These are phyloP conservation scores for Crataegus laevigata DNA, from an alignment of 306 rosid species.

Conservation along the genomic window DNA sequence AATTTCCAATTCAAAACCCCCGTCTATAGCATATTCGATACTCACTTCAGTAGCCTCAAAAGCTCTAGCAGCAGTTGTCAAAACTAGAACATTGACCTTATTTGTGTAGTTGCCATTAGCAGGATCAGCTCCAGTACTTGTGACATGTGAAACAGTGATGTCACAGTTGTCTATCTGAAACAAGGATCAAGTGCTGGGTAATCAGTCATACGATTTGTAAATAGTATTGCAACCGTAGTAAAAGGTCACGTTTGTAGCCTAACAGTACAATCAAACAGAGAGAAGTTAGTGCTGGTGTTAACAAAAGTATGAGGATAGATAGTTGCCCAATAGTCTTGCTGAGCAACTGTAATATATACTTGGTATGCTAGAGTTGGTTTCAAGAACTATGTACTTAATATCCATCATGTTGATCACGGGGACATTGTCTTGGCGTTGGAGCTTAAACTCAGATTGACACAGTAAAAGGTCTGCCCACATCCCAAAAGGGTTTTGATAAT, in stretches of 20 bases:
- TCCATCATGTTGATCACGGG: neutral
- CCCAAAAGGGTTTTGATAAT: constrained; percentile 13
- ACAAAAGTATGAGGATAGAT: neutral
- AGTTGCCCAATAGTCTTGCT: constrained; percentile 5
- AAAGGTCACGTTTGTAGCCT: neutral
- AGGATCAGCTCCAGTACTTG: neutral
- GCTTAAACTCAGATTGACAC: neutral
- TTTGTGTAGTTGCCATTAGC: too few relatives aligned
- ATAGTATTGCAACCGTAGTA: neutral
- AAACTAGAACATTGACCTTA: neutral
- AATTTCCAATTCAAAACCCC: neutral
- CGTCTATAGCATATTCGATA: neutral
- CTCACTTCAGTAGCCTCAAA: neutral
- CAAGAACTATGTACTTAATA: neutral
- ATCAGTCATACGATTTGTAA: too few relatives aligned
- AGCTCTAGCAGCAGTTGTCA: neutral
- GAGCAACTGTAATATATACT: neutral
- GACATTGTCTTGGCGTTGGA: neutral
- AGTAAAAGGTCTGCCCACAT: neutral
- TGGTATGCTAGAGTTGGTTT: neutral
- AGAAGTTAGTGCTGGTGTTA: neutral
- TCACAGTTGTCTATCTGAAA: too few relatives aligned
- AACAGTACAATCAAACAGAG: neutral
- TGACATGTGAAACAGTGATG: neutral
- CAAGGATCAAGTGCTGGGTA: too few relatives aligned